phyloP scores from a whole-genome alignment of 2,329 filamentous ascomycete species.

The Sarocladiaceae sp. region DNA sequence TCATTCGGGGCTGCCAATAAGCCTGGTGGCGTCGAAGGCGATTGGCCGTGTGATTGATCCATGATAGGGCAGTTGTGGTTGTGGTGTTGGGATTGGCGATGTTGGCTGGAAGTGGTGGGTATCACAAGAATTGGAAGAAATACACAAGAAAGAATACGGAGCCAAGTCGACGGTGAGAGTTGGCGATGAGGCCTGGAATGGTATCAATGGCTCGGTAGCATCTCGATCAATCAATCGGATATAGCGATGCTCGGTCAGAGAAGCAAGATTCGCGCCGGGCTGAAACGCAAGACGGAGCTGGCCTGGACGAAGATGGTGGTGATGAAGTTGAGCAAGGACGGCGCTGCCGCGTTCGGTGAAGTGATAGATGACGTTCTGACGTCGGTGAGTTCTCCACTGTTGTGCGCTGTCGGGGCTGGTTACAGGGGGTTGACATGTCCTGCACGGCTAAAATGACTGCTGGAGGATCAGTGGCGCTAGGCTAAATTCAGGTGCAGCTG shows the following conservation, averaged over 20 bases:
- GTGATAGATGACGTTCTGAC: conserved; percentile 5
- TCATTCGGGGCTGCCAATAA: conserved; percentile 11
- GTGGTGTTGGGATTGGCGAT: neutral
- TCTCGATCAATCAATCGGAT: neutral
- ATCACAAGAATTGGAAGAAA: conserved; percentile 5
- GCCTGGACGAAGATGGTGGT: neutral
- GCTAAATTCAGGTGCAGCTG: neutral
- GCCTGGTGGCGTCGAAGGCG: neutral
- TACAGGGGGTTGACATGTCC: neutral
- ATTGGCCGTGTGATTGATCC: conserved; percentile 3
- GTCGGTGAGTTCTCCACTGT: neutral
- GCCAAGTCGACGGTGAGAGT: neutral
- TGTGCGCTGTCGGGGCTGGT: neutral
- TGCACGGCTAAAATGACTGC: neutral
- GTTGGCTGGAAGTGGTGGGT: neutral
- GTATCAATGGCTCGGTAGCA: conserved; percentile 2
- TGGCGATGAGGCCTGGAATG: neutral
- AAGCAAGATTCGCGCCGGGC: neutral
- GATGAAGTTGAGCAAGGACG: neutral
- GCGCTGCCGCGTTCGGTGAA: neutral
- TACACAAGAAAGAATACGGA: neutral
- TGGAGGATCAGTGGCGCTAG: neutral
- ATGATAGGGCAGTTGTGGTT: neutral
- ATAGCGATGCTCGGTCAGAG: neutral
- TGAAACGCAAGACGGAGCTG: neutral